A percentile compares a stretch with the other conserved stretches of the same genome.
Evolutionary conservation across 139 green algal genomes (phyloP).

Genomic region (Micractinium sp.): DNA sequence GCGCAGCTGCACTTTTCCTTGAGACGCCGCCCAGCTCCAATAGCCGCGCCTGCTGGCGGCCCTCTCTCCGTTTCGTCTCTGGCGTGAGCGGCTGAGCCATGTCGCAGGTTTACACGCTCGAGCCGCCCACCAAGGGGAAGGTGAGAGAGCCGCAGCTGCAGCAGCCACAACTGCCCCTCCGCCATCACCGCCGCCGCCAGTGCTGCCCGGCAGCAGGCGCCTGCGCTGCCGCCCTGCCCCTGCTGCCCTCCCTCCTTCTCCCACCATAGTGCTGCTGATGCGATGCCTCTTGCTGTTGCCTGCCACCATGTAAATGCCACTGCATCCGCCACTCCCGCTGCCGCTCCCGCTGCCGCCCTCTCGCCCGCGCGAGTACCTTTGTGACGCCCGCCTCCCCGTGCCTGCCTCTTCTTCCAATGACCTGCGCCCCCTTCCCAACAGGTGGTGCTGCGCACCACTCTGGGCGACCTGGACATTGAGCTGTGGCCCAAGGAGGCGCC

Average conservation of each 20-base stretch:
- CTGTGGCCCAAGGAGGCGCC: constrained; percentile 97
- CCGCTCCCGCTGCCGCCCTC: not conserved
- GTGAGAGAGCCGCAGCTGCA: constrained; percentile 47
- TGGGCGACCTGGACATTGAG: constrained; percentile 95
- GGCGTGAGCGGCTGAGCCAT: constrained; percentile 50
- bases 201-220: constrained; percentile 28
- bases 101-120: constrained; percentile 86
- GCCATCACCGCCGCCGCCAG: constrained; percentile 28
- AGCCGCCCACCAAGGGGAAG: constrained; percentile 96
- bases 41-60: not conserved
- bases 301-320: too few relatives aligned
- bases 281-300: too few relatives aligned
- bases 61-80: not conserved
- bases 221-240: not conserved
- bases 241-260: not conserved
- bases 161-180: not conserved
- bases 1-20: too few relatives aligned
- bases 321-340: not conserved
- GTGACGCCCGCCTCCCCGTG: not conserved
- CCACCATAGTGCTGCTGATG: too few relatives aligned
- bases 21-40: not conserved
- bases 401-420: not conserved
- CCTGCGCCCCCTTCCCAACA: constrained; percentile 32
- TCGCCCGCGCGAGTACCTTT: not conserved
- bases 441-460: constrained; percentile 88